Evolutionary conservation across 106 monocot species (phyloP).

Genomic region (Dendrobium catenatum): DNA sequence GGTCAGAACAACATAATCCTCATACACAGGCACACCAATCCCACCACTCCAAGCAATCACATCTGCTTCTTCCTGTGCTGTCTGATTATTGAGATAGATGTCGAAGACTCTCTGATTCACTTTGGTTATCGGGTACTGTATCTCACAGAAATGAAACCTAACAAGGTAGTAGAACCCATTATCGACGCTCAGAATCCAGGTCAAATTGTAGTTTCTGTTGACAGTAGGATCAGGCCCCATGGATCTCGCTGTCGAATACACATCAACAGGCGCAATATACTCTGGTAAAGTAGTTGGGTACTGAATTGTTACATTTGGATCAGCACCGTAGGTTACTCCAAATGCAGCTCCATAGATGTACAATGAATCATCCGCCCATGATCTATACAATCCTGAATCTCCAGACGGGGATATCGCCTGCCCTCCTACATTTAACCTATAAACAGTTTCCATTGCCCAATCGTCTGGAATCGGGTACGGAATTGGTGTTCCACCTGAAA

Average conservation of each 20-base stretch:
- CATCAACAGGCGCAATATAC: conserved; percentile 53
- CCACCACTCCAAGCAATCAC: conserved; percentile 35
- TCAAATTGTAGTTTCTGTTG: conserved; percentile 66
- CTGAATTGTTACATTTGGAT: conserved; percentile 45
- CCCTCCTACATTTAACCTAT: conserved; percentile 78
- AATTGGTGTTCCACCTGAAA: not conserved
- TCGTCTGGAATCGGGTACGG: conserved; percentile 21
- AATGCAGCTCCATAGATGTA: conserved; percentile 41
- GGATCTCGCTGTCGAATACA: conserved; percentile 63
- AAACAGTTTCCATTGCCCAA: conserved; percentile 46
- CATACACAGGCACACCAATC: conserved; percentile 33
- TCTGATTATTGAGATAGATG: conserved; percentile 51
- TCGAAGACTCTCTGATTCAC: conserved; percentile 37
- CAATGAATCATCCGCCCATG: conserved; percentile 46
- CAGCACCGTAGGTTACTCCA: conserved; percentile 45
- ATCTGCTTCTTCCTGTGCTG: conserved; percentile 29
- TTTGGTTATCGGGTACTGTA: conserved; percentile 43
- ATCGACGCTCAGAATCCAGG: conserved; percentile 59
- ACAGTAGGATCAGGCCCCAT: conserved; percentile 38
- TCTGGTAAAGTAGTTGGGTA: conserved; percentile 22
- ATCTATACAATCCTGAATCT: conserved; percentile 45
- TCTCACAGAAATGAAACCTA: conserved; percentile 78
- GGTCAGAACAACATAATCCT: conserved; percentile 33
- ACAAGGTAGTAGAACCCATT: conserved; percentile 61
- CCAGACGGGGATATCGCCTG: conserved; percentile 25